Conservation (phyloP, 2,329 filamentous ascomycete genomes). For the Epichloe aotearoae region DNA sequence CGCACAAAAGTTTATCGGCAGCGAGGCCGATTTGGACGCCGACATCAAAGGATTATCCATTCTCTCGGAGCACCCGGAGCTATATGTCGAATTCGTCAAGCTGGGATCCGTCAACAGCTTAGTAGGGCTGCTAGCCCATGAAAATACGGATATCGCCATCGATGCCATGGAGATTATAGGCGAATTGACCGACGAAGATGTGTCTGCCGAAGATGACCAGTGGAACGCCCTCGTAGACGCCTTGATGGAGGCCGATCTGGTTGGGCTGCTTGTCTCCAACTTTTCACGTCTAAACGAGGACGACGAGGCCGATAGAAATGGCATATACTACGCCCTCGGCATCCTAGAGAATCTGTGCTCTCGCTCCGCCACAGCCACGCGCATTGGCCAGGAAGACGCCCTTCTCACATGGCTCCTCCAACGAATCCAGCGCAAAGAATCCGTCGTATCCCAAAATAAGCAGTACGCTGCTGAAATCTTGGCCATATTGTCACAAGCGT, state of each 20-base stretch:
- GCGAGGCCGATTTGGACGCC: conserved; percentile 79
- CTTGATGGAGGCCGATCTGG: conserved; percentile 53
- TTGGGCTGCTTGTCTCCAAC: conserved; percentile 64
- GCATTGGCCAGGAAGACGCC: conserved; percentile 53
- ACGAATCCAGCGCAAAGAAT: conserved; percentile 58
- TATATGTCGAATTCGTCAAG: conserved; percentile 70
- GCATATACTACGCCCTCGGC: conserved; percentile 73
- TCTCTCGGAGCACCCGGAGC: conserved; percentile 70
- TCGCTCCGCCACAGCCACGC: conserved; percentile 52
- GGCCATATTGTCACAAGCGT: conserved; percentile 74
- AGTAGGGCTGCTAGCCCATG: conserved; percentile 74
- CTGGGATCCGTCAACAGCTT: conserved; percentile 61
- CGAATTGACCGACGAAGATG: conserved; percentile 89
- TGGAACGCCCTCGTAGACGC: conserved; percentile 66
- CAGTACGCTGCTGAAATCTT: conserved; percentile 90
- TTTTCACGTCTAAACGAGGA: conserved; percentile 67
- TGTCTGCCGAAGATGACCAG: conserved; percentile 64
- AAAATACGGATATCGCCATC: conserved; percentile 95
- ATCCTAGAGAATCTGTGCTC: conserved; percentile 81
- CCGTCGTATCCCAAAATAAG: conserved; percentile 70
- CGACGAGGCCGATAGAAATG: conserved; percentile 59
- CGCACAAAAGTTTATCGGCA: conserved; percentile 70
- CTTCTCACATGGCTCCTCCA: conserved; percentile 66
- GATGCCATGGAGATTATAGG: conserved; percentile 78
- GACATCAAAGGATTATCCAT: conserved; percentile 81